Percentiles rank a stretch among this genome's conserved stretches.
Evolutionary conservation across 108 stramenopile genomes (phyloP).

Genomic region (Cyclotella atomus): DNA sequence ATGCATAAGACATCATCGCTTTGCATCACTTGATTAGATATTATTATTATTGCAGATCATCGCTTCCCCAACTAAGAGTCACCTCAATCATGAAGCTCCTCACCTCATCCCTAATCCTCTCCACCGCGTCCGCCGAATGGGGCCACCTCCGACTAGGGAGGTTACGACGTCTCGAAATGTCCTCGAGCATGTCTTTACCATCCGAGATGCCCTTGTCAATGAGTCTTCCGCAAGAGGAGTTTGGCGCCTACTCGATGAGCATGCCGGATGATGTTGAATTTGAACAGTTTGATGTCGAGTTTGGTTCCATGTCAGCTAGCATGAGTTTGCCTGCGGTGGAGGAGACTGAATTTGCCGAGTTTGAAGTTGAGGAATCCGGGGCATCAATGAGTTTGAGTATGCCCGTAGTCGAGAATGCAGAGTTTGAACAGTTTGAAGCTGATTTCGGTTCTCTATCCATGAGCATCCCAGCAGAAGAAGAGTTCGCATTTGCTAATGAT

Average conservation of each 20-base stretch:
- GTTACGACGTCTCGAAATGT: background rate
- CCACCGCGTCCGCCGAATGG: no score
- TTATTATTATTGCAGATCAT: no score
- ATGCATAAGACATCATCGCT: no score
- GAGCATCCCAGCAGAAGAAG: background rate
- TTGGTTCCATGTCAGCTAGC: background rate
- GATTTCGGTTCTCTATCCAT: background rate
- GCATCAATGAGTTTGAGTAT: background rate
- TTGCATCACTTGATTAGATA: no score
- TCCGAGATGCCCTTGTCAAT: background rate
- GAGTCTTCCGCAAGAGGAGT: background rate
- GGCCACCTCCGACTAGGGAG: background rate
- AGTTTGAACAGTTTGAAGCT: background rate
- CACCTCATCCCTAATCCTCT: no score
- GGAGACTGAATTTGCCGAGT: background rate
- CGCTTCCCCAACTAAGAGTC: no score
- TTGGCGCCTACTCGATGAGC: background rate
- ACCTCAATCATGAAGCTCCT: no score
- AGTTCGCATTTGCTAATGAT: background rate
- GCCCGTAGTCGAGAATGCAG: background rate
- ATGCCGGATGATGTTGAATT: background rate
- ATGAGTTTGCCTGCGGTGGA: background rate
- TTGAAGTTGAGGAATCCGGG: background rate
- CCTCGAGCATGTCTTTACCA: background rate
- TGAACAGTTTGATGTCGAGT: conserved; percentile 4